Conservation (phyloP, 208 protist species). For the Porcisia hertigi region DNA sequence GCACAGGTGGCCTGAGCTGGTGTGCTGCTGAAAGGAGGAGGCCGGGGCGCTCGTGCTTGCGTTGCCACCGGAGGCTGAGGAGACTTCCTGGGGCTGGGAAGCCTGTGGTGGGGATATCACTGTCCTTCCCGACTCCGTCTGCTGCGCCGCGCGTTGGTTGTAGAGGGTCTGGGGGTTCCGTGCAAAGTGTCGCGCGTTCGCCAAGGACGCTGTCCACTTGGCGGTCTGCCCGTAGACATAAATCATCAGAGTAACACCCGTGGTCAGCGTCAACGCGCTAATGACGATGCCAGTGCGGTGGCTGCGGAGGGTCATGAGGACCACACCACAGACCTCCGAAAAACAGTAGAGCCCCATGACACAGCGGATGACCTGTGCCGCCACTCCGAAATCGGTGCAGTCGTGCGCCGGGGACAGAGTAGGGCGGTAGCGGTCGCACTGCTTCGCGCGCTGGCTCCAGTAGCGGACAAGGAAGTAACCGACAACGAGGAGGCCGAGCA, state of each 20-base stretch:
- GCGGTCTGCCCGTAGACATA: constrained; percentile 56
- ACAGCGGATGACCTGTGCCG: constrained; percentile 68
- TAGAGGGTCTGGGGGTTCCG: constrained; percentile 10
- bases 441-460: constrained; percentile 60
- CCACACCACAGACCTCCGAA: constrained; percentile 54
- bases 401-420: constrained; percentile 47
- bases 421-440: constrained; percentile 76
- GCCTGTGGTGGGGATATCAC: neutral
- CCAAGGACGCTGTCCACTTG: constrained; percentile 56
- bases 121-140: neutral
- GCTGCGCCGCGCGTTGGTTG: neutral
- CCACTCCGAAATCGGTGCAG: constrained; percentile 72
- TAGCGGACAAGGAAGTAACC: constrained; percentile 77
- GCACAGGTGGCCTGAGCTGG: neutral
- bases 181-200: constrained; percentile 34
- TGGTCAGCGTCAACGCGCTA: constrained; percentile 50
- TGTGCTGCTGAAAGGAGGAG: constrained; percentile 5
- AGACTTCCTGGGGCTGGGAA: neutral
- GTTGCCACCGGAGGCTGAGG: neutral
- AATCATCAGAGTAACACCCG: constrained; percentile 34
- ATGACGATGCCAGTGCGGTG: constrained; percentile 52
- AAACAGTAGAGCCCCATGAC: constrained; percentile 70
- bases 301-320: constrained; percentile 68
- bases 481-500: constrained; percentile 61
- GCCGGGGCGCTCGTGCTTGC: neutral